Evolutionary conservation across 345 rosid species (phyloP), one percentile per base, ranked within the genome.

Genomic region (Salix arbutifolia): DNA sequence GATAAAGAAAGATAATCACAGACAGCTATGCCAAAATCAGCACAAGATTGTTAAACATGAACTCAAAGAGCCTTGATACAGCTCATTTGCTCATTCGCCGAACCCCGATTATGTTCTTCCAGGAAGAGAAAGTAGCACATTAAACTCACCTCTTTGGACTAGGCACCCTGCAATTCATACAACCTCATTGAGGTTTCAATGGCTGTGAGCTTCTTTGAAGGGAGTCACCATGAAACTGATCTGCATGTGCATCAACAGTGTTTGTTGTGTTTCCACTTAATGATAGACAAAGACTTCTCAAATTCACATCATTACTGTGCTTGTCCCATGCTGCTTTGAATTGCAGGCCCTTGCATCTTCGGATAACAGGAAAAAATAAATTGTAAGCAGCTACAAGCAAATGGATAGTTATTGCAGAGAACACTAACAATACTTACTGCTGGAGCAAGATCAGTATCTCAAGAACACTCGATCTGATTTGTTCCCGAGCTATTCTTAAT

Each of bases 281-380:
- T 18, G 84, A 74, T 61, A 64, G 61, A 25, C 58, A 67, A 4
- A 87, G 87, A 74, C 70, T 38, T 25, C 64, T 84, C 82, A 95
- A 84, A 82, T 91, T 89, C 30, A 89, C 87, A 83, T 96, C 97
- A 65, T 82, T 85, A 72, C 64, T 80, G 81, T 86, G 87, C 87
- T 85, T 88, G 58, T 79, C 85, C 99, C 99, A 91, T 33, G 85
- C 86, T 69, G 84, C 76, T 82, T 85, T 87, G 60, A 93, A 91
- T 74, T 90, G 94, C 58, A 28, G 12, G 61, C 92, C 84, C 83
- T 90, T 93, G 87, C 89, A 90, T 82, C 99, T 91, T 74, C 53
- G 52, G 53, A 42, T 66, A 44, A 38, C 53, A 76, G 18, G 8
- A 69, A 25, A 48, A 65, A 42, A 37, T 4, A 37, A 77, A 73